A percentile compares a stretch with the other conserved stretches of the same genome.
These are phyloP conservation scores for Neurospora tetrasperma DNA, from an alignment of 495 filamentous ascomycete genomes.

Conservation along the genomic window DNA sequence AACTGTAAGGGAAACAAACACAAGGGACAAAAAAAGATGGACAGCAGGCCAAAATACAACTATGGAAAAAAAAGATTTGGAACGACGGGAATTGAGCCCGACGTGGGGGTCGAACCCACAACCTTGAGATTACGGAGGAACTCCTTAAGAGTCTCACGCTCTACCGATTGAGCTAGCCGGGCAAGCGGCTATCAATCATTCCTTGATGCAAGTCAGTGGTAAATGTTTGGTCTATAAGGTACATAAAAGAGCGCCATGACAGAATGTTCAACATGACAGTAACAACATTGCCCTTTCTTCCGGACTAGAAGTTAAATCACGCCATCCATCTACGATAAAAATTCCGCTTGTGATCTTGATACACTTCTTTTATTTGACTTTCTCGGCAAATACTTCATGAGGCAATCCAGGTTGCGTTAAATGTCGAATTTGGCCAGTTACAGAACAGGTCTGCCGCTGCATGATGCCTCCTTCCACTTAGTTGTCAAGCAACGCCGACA, in stretches of 20 bases:
- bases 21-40: neutral
- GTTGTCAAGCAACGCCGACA: neutral
- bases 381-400: too few relatives aligned
- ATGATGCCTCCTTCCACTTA: neutral
- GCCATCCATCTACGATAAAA: neutral
- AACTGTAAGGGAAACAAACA: neutral
- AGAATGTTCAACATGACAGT: neutral
- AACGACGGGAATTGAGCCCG: neutral
- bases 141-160: constrained; percentile 61
- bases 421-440: neutral
- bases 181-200: constrained; percentile 1
- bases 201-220: neutral
- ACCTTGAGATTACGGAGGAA: neutral
- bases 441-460: neutral
- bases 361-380: too few relatives aligned
- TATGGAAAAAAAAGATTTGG: neutral
- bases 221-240: neutral
- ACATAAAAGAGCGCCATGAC: neutral
- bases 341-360: too few relatives aligned
- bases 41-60: neutral
- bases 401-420: neutral
- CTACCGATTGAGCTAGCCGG: constrained; percentile 62
- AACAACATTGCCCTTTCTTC: neutral
- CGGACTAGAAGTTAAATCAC: neutral
- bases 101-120: neutral